phyloP scores from a whole-genome alignment of 1,284 basidiomycete species.

The Microbotryum saponariae region DNA sequence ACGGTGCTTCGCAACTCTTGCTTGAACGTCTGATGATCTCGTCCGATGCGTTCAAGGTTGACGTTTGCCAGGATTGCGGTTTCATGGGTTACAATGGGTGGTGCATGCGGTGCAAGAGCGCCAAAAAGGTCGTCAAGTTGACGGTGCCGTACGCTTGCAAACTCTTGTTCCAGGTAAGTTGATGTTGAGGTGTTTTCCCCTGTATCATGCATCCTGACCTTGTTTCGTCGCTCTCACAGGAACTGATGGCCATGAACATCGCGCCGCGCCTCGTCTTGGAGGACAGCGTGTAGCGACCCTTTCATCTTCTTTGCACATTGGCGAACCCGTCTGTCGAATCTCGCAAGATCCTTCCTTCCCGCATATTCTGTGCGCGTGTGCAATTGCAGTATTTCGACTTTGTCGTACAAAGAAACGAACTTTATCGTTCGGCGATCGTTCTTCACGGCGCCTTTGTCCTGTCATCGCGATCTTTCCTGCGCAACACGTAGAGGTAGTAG shows the following conservation, averaged over 20 bases:
- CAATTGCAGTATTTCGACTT: too few relatives aligned
- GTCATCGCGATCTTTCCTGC: background rate
- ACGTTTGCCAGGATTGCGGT: constrained; percentile 90
- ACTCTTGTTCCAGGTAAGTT: constrained; percentile 82
- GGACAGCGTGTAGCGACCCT: constrained; percentile 14
- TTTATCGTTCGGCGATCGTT: too few relatives aligned
- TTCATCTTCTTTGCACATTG: too few relatives aligned
- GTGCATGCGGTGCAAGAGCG: constrained; percentile 76
- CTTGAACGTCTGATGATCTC: constrained; percentile 97
- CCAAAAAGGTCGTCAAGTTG: constrained; percentile 88
- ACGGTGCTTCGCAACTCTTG: constrained; percentile 90
- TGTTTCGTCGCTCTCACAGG: background rate
- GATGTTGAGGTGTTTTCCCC: background rate
- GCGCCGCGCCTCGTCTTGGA: constrained; percentile 42
- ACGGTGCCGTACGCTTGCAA: constrained; percentile 99
- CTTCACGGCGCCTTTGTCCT: too few relatives aligned
- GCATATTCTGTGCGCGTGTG: too few relatives aligned
- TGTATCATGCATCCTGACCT: too few relatives aligned
- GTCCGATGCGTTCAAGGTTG: constrained; percentile 75
- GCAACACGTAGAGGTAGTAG: constrained; percentile 23
- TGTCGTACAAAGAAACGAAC: too few relatives aligned
- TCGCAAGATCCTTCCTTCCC: too few relatives aligned
- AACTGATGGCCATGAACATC: constrained; percentile 44
- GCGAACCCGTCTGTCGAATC: too few relatives aligned
- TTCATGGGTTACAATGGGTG: constrained; percentile 65